These are phyloP conservation scores for Suhomyces guaymorum DNA, from an alignment of 1,139 yeast genomes.

Conservation along the genomic window DNA sequence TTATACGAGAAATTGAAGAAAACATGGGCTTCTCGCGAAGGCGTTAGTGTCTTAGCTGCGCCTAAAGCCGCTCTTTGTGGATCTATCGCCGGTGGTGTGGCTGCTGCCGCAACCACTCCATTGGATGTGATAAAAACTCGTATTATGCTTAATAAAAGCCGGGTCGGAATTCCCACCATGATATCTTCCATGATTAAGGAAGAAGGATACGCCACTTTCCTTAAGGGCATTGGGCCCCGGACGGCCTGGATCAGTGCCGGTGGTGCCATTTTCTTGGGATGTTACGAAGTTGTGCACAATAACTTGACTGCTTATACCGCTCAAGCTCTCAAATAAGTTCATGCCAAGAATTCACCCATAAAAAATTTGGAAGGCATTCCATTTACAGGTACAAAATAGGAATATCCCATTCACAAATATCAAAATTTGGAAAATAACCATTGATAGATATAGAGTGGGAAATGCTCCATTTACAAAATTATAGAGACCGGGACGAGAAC, in stretches of 20 bases:
- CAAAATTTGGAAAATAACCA: too few relatives aligned
- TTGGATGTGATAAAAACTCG: slow-evolving; percentile 90
- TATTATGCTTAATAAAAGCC: slow-evolving; percentile 68
- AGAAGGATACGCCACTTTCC: slow-evolving; percentile 70
- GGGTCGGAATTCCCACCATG: slow-evolving; percentile 48
- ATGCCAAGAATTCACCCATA: too few relatives aligned
- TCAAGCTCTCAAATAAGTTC: background rate
- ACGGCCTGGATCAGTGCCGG: slow-evolving; percentile 98
- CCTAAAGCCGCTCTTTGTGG: slow-evolving; percentile 92
- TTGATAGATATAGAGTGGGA: too few relatives aligned
- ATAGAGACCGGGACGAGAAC: too few relatives aligned
- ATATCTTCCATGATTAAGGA: slow-evolving; percentile 52
- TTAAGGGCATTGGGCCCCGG: slow-evolving; percentile 88
- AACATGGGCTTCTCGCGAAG: slow-evolving; percentile 42
- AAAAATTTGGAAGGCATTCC: too few relatives aligned
- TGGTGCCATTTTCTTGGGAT: slow-evolving; percentile 95
- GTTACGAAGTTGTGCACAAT: slow-evolving; percentile 71
- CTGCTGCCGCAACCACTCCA: slow-evolving; percentile 94
- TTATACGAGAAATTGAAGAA: slow-evolving; percentile 79
- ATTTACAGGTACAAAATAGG: too few relatives aligned
- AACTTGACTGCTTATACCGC: slow-evolving; percentile 12
- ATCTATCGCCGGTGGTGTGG: slow-evolving; percentile 89
- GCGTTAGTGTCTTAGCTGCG: slow-evolving; percentile 48
- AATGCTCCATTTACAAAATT: too few relatives aligned
- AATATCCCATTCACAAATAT: too few relatives aligned